Evolutionary conservation across 202 grass and related monocot genomes (phyloP).

Genomic region (Zoysia matrella): DNA sequence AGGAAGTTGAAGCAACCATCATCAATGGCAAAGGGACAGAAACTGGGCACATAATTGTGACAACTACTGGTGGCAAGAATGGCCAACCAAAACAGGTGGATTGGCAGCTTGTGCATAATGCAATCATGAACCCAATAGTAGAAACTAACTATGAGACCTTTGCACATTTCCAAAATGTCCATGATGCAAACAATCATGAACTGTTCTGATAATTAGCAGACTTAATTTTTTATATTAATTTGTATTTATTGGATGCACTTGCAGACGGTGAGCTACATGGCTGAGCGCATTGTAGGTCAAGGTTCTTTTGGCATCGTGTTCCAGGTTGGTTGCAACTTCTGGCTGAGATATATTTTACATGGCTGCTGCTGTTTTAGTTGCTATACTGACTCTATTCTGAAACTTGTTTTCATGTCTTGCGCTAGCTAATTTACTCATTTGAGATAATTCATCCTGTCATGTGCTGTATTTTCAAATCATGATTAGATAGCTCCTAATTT

Average conservation of each 20-base stretch:
- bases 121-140: background rate
- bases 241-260: conserved; percentile 35
- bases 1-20: background rate
- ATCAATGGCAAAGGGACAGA: conserved; percentile 79
- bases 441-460: background rate
- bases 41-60: conserved; percentile 97
- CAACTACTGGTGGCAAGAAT: conserved; percentile 93
- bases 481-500: conserved; percentile 6
- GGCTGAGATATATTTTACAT: background rate
- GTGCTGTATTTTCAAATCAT: too few relatives aligned
- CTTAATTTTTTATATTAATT: conserved; percentile 37
- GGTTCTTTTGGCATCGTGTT: conserved; percentile 97
- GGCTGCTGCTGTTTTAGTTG: background rate
- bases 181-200: background rate
- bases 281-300: conserved; percentile 93
- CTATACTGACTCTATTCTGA: background rate
- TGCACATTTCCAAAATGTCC: background rate
- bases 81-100: conserved; percentile 93
- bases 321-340: conserved; percentile 71
- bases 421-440: background rate
- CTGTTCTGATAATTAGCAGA: background rate
- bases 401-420: too few relatives aligned
- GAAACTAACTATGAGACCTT: background rate
- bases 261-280: conserved; percentile 99
- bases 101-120: background rate